Evolutionary conservation across 2,329 filamentous ascomycete species (phyloP), one percentile per base, ranked within the genome.

Genomic region (Sclerotinia glacialis): DNA sequence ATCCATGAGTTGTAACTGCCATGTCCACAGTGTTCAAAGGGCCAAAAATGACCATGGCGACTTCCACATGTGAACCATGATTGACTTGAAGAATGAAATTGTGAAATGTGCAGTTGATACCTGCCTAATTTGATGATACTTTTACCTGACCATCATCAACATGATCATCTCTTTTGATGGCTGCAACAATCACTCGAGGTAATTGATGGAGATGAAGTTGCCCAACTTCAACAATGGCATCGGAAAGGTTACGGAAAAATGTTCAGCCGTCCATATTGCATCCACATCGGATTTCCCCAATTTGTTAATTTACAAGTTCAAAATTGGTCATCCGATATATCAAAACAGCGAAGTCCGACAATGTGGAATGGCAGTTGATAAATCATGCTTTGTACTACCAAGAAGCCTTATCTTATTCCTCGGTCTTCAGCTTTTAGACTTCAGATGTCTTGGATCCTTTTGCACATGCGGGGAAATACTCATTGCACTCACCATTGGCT

Each of bases 41-140:
- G 16, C 55, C 44, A 49, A 8, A 23, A 34, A 26, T 18, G 8
- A 6, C 46, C 31, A 61, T 26, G 8, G 44, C 44, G 44, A 37
- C 44, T 61, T 37, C 58, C 31, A 61, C 14, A 37, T 61, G n/a
- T 59, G 21, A 34, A 59, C 16, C 16, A 23, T n/a, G 42, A 47
- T 2, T 16, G 9, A 34, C 2, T 28, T 23, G 21, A 31, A 44
- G 5, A 9, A 4, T 46, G 5, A 14, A 2, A 18, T 7, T 6
- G 1, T 26, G n/a, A 9, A 18, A 7, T 23, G 18, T 4, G 16
- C 11, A 9, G 11, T n/a, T 14, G 6, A n/a, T n/a, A n/a, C n/a
- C 1, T 23, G 26, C 11, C 11, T 3, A 34, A 34, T 14, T 31
- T 12, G 18, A 0, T 3, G 0, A 2, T n/a, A n/a, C n/a, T 34